Base-by-base conservation (phyloP, 1,284 basidiomycete species). In the Leccinum pallidistipes region DNA sequence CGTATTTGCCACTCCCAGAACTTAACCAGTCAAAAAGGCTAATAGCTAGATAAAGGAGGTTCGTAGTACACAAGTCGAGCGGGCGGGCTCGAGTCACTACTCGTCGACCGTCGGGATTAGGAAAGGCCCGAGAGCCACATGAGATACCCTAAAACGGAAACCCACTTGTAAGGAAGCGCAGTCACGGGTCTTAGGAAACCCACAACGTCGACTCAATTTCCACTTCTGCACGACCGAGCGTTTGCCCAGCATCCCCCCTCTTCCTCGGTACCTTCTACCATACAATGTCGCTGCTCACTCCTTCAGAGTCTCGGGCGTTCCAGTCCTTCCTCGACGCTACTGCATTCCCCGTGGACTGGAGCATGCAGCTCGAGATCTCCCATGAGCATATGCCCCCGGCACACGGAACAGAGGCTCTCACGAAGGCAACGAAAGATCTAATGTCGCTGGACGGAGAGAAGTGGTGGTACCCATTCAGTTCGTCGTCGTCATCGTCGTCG, bases 361-460 rank as follows among this genome's bases (percentile, higher is more conserved):
- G 66, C 58, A 76, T 72, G 74, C 71, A 78, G 36, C 63, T 75
- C 12, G 75, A 76, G 50, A 66, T 74, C 57, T 66, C 71, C 24
- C 75, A 76, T 64, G 75, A 76, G 21, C 74, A 76, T 38, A 75
- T 76, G 65, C 74, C 73, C 1, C 73, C 75, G 5, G 68, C 77
- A 49, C 78, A 69, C 54, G 79, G 79, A 43, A 84, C 78, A 59
- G 83, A 90, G 60, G 84, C 85, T 10, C 79, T 91, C 61, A 75
- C 85, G 54, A 88, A 86, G 71, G 89, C 88, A 0, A 91, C 89
- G 0, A 90, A 88, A 72, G 75, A 77, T 63, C 73, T 77, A 29
- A 76, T 76, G 75, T 69, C 73, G 2, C 62, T 77, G 1, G 76
- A 76, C 47, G 63, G 56, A 2, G 74, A 73, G 40, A 72, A 64